Evolutionary conservation across 2,329 filamentous ascomycete species (phyloP).

Genomic region (Calonectria leucothoes): DNA sequence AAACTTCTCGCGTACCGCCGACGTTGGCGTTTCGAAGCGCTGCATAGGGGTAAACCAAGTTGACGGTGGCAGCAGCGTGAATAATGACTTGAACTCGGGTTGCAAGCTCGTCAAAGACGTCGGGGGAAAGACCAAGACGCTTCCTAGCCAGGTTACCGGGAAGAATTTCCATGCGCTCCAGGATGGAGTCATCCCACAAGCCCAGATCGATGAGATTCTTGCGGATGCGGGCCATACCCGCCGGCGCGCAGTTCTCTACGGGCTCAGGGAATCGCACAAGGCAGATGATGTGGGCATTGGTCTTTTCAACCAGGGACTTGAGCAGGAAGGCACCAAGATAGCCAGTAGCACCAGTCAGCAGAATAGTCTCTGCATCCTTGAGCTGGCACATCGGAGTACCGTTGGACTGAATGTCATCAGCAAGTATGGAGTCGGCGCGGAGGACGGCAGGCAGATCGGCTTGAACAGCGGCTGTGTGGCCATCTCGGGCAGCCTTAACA

Average conservation of each 20-base stretch:
- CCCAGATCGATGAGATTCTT: conserved; percentile 83
- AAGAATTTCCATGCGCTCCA: conserved; percentile 82
- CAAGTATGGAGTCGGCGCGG: conserved; percentile 73
- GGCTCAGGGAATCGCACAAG: conserved; percentile 80
- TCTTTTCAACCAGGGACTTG: conserved; percentile 74
- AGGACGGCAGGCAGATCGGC: conserved; percentile 79
- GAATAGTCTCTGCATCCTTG: conserved; percentile 74
- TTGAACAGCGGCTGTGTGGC: conserved; percentile 79
- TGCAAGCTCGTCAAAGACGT: conserved; percentile 74
- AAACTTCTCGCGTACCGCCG: conserved; percentile 80
- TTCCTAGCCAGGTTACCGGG: conserved; percentile 78
- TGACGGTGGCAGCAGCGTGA: conserved; percentile 82
- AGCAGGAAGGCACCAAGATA: conserved; percentile 82
- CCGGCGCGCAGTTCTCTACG: conserved; percentile 70
- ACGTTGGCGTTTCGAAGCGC: conserved; percentile 80
- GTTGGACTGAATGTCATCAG: conserved; percentile 74
- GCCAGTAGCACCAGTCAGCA: conserved; percentile 81
- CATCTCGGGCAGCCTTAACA: conserved; percentile 77
- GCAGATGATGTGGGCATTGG: conserved; percentile 76
- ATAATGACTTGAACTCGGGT: conserved; percentile 77
- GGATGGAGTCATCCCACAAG: conserved; percentile 80
- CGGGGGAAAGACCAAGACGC: conserved; percentile 74
- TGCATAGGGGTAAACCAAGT: conserved; percentile 85
- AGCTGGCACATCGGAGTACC: conserved; percentile 67
- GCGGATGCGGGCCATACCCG: conserved; percentile 78